phyloP scores from a whole-genome alignment of 1,284 basidiomycete species.

The Leccinum pallidistipes region DNA sequence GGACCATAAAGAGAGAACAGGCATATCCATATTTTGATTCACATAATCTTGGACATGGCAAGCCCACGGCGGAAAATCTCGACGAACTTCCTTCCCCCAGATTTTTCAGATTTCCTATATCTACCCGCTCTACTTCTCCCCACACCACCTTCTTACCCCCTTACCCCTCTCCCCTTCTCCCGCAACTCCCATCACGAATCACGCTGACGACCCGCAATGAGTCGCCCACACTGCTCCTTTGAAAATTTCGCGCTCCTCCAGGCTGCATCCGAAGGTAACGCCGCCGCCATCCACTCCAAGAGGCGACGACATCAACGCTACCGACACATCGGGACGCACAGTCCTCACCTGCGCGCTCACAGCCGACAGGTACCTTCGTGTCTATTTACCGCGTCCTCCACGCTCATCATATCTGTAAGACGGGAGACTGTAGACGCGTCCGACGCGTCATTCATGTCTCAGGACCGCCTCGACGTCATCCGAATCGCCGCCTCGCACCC shows the following conservation, averaged over 20 bases:
- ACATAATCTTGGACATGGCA: conserved; percentile 4
- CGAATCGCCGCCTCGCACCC: conserved; percentile 52
- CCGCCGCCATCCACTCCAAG: conserved; percentile 51
- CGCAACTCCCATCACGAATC: conserved; percentile 22
- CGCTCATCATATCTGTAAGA: conserved; percentile 34
- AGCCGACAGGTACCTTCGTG: conserved; percentile 56
- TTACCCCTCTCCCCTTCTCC: neutral
- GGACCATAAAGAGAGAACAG: no score
- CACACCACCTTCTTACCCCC: neutral
- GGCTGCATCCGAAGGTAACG: conserved; percentile 57
- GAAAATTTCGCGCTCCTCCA: conserved; percentile 53
- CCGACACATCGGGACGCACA: conserved; percentile 58
- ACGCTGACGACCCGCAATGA: conserved; percentile 35
- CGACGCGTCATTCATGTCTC: conserved; percentile 61
- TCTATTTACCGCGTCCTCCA: neutral
- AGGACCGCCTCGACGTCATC: conserved; percentile 54
- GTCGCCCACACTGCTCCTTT: conserved; percentile 41
- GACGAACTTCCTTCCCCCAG: conserved; percentile 5
- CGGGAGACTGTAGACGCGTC: conserved; percentile 67
- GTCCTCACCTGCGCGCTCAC: conserved; percentile 66
- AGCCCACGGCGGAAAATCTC: neutral
- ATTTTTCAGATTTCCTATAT: conserved; percentile 14
- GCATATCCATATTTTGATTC: no score
- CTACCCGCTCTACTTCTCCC: conserved; percentile 14
- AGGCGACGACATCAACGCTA: conserved; percentile 68